A percentile compares a stretch with the other conserved stretches of the same genome.
Evolutionary conservation across 140 eudicot species (phyloP).

Genomic region (Cichorium intybus): DNA sequence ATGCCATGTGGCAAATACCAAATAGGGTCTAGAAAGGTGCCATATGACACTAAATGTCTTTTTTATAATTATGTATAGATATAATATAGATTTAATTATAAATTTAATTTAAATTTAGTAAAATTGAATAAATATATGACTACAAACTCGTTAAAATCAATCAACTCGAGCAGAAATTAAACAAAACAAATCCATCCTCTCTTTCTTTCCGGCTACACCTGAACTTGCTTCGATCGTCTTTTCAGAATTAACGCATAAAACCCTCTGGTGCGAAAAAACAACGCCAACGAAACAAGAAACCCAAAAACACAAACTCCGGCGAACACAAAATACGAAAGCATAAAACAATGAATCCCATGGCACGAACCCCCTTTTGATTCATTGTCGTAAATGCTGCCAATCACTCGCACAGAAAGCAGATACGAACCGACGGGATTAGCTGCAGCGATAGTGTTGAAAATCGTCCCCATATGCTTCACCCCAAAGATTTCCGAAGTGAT

Average conservation of each 20-base stretch:
- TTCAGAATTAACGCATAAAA: too few species aligned
- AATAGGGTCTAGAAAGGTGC: too few species aligned
- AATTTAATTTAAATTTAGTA: too few species aligned
- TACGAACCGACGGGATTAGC: conserved; percentile 92
- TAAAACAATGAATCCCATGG: conserved; percentile 72
- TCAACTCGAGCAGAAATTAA: too few species aligned
- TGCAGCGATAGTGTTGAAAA: conserved; percentile 69
- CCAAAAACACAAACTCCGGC: conserved; percentile 58
- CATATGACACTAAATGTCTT: too few species aligned
- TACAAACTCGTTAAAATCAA: too few species aligned
- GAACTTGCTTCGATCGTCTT: too few species aligned
- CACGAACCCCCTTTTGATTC: conserved; percentile 55
- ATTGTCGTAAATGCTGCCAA: conserved; percentile 72
- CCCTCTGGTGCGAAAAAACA: conserved; percentile 45
- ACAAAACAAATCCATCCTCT: background rate
- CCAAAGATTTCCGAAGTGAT: conserved; percentile 87
- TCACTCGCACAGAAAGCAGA: conserved; percentile 63
- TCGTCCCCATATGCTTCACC: conserved; percentile 82
- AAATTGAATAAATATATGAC: background rate
- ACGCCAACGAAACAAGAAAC: conserved; percentile 44
- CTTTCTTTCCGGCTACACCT: background rate
- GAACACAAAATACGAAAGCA: conserved; percentile 62
- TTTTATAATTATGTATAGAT: too few species aligned
- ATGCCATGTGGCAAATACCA: too few species aligned
- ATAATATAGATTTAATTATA: too few species aligned